Evolutionary conservation across 306 rosid species (phyloP), one percentile per base, ranked within the genome.

Genomic region (Potentilla sterilis): DNA sequence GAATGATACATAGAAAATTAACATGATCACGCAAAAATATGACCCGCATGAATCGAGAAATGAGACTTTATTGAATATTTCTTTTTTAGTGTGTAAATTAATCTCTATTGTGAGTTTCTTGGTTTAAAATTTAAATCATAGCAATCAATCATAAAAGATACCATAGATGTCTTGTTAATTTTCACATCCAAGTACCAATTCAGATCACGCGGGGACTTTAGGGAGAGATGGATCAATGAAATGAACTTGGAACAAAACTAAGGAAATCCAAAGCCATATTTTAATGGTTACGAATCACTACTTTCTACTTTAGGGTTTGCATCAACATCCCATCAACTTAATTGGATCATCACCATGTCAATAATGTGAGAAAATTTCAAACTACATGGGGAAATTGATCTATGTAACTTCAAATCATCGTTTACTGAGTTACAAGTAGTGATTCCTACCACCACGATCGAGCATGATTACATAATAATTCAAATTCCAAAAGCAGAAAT

Each of bases 151-250:
- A 37, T 21, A 32, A 28, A 61, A 61, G 2, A 57, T 61, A 14
- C 10, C 28, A 16, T 14, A 15, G 44, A 66, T 66, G 48, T 40
- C 70, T 1, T 66, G 34, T 66, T 63, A 63, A 63, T 15, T 10
- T 65, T 66, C 70, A 66, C 47, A 66, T 66, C 70, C 9, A 66
- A 38, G 47, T 10, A 4, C 34, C 8, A 40, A 40, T 21, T 40
- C 49, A 40, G 49, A 40, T 40, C 49, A 66, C 70, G 70, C 70
- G 70, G 48, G 69, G 69, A 52, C 42, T 63, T 21, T 51, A 51
- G 54, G 58, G 70, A 2, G 35, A 37, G 42, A 15, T 41, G 40
- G 66, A 63, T 34, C 22, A 35, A 34, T 35, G 40, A 63, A 58
- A 72, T 38, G 54, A 51, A 22, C 54, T 57, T 40, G 37, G 61